Base-by-base conservation (phyloP, 139 green algal species). In the Haematococcus sp. region DNA sequence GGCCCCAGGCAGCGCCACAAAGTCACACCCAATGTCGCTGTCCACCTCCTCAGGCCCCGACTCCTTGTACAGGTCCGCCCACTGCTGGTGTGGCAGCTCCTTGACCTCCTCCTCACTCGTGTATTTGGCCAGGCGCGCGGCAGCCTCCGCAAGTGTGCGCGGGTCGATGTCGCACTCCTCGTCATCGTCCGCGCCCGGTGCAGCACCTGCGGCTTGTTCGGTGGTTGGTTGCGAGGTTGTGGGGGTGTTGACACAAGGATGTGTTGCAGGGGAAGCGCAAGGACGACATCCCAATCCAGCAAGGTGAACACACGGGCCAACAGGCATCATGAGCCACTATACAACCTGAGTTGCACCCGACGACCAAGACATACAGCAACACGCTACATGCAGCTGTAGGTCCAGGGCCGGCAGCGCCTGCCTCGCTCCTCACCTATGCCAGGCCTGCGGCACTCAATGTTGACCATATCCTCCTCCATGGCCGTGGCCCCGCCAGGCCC, bases 41-140 rank as follows among this genome's bases (percentile, higher is more conserved):
- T 79, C 78, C 46, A 89, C 70, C 25, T 83, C 87, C 20, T 88
- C 86, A 3, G 86, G 73, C 3, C 86, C 88, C 1, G 55, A 67
- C 77, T 93, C 88, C 27, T 81, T 81, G 74, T 86, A 93, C 22
- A 93, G 28, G 55, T 93, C 88, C 1, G 82, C 76, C 67, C 85
- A 93, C 70, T 91, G 84, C 67, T 83, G 68, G 51, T 80, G 75
- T 0, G 81, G 78, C 79, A 84, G 65, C 27, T 65, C 59, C 16
- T 25, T 68, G 30, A 30, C 68, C 80, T 76, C 49, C 56, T 86
- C 46, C 0, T 85, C 76, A 17, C 68, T 84, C 1, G 87, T 93
- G 70, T 78, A 86, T 19, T 88, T 76, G 7, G 83, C 87, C 75
- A 93, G 80, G 16, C 83, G 75, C 1, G 84, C 87, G 20, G 75